Conservation (phyloP, 768 basidiomycete genomes). For the Auriculariales sp. region DNA sequence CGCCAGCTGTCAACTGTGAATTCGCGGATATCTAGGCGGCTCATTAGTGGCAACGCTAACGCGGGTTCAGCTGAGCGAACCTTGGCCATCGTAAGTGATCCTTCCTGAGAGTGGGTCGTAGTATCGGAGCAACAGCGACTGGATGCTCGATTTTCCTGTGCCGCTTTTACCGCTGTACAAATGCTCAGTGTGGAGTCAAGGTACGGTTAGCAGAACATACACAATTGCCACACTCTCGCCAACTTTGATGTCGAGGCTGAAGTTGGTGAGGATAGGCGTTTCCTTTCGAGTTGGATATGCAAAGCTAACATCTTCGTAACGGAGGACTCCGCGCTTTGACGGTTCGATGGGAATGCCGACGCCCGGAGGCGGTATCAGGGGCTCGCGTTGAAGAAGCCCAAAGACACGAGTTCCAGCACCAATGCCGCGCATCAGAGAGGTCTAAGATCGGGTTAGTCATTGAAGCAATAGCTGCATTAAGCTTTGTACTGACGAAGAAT, state of each 20-base stretch:
- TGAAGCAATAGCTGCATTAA: constrained; percentile 6
- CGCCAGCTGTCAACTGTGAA: constrained; percentile 83
- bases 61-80: constrained; percentile 21
- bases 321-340: constrained; percentile 49
- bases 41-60: constrained; percentile 4
- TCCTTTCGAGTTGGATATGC: constrained; percentile 81
- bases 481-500: constrained; percentile 20
- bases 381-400: constrained; percentile 71
- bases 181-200: constrained; percentile 4
- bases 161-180: constrained; percentile 70
- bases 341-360: constrained; percentile 43
- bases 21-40: constrained; percentile 59
- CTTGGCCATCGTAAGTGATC: constrained; percentile 76
- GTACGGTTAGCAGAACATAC: constrained; percentile 33
- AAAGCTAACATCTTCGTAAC: constrained; percentile 74
- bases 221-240: constrained; percentile 88
- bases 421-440: constrained; percentile 92
- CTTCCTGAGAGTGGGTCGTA: constrained; percentile 78
- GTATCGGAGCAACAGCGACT: constrained; percentile 74
- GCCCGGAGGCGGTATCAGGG: constrained; percentile 54
- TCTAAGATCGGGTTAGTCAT: constrained; percentile 24
- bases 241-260: constrained; percentile 64
- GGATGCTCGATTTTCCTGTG: constrained; percentile 86
- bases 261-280: constrained; percentile 66
- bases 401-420: constrained; percentile 92